phyloP scores from a whole-genome alignment of 306 rosid species.

The Corylus avellana region DNA sequence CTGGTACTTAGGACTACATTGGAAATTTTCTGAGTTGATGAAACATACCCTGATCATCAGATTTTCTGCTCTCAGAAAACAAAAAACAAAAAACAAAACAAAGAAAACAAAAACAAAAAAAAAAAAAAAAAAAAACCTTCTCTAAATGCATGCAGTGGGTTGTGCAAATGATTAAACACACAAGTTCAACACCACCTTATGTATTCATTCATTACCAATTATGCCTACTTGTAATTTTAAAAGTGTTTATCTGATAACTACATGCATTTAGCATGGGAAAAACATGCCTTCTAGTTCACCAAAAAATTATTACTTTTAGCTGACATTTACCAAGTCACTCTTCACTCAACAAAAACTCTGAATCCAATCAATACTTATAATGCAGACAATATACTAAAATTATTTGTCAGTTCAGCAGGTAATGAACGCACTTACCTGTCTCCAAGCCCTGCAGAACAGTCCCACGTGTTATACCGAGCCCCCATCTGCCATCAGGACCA shows the following conservation, averaged over 20 bases:
- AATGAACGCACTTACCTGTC: constrained; percentile 50
- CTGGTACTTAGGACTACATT: background rate
- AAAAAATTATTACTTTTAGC: background rate
- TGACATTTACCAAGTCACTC: background rate
- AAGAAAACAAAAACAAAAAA: no score
- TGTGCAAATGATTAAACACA: no score
- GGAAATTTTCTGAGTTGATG: background rate
- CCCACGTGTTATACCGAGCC: constrained; percentile 80
- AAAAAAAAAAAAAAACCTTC: no score
- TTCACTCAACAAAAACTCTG: background rate
- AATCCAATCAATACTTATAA: background rate
- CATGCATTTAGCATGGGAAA: background rate
- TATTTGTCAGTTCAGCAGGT: background rate
- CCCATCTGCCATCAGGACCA: constrained; percentile 71
- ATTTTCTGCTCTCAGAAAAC: background rate
- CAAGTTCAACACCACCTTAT: no score
- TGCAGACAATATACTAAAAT: background rate
- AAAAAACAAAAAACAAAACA: no score
- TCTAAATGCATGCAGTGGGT: background rate
- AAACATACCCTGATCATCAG: background rate
- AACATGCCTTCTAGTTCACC: background rate
- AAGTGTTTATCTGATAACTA: background rate
- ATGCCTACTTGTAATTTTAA: background rate
- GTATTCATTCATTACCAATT: background rate
- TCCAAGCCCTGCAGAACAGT: constrained; percentile 69